Percentiles rank a stretch among this genome's conserved stretches.
phyloP scores from a whole-genome alignment of 2,329 filamentous ascomycete genomes.

The Diaporthe australafricana region DNA sequence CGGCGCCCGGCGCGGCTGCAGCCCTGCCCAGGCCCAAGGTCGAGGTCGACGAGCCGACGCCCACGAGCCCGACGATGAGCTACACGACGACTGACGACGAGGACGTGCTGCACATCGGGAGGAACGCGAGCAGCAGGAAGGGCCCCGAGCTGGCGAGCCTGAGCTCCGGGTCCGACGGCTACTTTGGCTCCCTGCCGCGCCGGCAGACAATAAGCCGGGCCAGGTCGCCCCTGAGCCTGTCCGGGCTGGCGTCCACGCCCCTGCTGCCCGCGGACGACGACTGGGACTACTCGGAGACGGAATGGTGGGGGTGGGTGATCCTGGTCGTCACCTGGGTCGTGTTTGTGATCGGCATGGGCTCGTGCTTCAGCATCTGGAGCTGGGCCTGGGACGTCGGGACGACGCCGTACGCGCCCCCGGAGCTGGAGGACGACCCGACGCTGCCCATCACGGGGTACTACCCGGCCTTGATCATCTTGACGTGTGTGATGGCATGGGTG shows the following conservation, averaged over 20 bases:
- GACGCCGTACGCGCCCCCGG: conserved; percentile 93
- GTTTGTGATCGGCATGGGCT: conserved; percentile 97
- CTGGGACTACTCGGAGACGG: conserved; percentile 94
- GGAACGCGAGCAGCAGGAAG: conserved; percentile 56
- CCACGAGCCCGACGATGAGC: conserved; percentile 66
- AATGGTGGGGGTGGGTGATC: conserved; percentile 98
- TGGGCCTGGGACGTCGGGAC: conserved; percentile 99
- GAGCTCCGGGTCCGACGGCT: conserved; percentile 72
- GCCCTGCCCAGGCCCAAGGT: conserved; percentile 32
- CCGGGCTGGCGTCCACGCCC: conserved; percentile 61
- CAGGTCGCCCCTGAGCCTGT: conserved; percentile 71
- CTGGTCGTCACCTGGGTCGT: conserved; percentile 92
- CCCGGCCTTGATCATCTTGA: conserved; percentile 91
- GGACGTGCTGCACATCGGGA: conserved; percentile 75
- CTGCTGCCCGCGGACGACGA: conserved; percentile 63
- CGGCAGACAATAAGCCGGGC: conserved; percentile 63
- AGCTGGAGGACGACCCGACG: conserved; percentile 94
- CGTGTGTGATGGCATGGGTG: conserved; percentile 97
- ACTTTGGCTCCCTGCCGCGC: conserved; percentile 63
- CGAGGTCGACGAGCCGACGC: conserved; percentile 40
- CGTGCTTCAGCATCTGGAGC: conserved; percentile 93
- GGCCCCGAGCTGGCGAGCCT: conserved; percentile 53
- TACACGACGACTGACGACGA: conserved; percentile 89
- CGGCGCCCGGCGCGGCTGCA: background rate
- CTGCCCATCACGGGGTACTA: conserved; percentile 98